Percentiles rank a stretch among this genome's conserved stretches.
Conservation (phyloP, 805 yeast species). For the Deakozyma indianensis region DNA sequence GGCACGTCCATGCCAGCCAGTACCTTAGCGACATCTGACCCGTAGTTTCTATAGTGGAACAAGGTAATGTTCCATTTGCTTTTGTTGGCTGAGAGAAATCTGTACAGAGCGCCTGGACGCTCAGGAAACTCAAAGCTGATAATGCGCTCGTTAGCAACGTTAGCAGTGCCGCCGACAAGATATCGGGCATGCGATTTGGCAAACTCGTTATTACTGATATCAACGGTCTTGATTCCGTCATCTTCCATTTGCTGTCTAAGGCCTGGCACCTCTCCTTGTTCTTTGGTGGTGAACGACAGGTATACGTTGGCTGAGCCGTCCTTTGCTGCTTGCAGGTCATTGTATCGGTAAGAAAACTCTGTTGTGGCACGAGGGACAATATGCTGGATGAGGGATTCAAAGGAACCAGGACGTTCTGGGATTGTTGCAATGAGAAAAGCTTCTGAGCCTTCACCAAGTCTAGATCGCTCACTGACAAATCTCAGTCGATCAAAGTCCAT, state of each 20-base stretch:
- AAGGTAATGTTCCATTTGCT: slow-evolving; percentile 82
- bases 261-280: slow-evolving; percentile 58
- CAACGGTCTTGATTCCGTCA: slow-evolving; percentile 60
- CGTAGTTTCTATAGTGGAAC: slow-evolving; percentile 95
- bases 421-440: slow-evolving; percentile 81
- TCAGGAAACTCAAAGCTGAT: slow-evolving; percentile 92
- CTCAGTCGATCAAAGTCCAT: slow-evolving; percentile 95
- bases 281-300: slow-evolving; percentile 69
- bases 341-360: slow-evolving; percentile 81
- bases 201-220: slow-evolving; percentile 82
- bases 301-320: slow-evolving; percentile 56
- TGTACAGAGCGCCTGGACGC: slow-evolving; percentile 85
- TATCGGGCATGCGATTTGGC: slow-evolving; percentile 96
- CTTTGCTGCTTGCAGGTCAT: slow-evolving; percentile 18
- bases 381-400: slow-evolving; percentile 56
- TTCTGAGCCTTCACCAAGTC: slow-evolving; percentile 96
- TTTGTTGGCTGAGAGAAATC: slow-evolving; percentile 57
- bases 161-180: slow-evolving; percentile 82
- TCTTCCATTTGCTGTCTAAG: slow-evolving; percentile 45
- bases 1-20: slow-evolving; percentile 86
- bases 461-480: slow-evolving; percentile 94
- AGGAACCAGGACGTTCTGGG: slow-evolving; percentile 89
- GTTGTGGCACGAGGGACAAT: slow-evolving; percentile 85
- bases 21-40: slow-evolving; percentile 87
- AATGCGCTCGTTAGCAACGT: slow-evolving; percentile 59